Percentiles rank a stretch among this genome's conserved stretches.
Conservation (phyloP, 768 basidiomycete genomes). For the Xanthoconium purpureum region DNA sequence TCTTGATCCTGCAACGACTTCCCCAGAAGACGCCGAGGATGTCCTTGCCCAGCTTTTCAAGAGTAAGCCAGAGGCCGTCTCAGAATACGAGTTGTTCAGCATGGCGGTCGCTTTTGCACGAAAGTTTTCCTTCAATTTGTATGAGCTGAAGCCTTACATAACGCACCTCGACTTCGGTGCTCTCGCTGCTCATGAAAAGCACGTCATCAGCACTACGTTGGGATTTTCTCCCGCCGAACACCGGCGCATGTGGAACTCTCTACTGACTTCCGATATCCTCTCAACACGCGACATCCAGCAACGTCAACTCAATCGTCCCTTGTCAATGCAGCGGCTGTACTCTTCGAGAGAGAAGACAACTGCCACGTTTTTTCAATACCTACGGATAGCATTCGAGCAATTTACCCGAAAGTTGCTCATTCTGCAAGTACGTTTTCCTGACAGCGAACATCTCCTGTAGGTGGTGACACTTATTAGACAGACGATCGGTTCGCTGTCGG, state of each 20-base stretch:
- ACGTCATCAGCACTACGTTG: slow-evolving; percentile 45
- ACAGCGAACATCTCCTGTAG: no score
- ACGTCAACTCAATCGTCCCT: slow-evolving; percentile 48
- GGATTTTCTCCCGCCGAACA: slow-evolving; percentile 39
- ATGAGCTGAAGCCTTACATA: slow-evolving; percentile 39
- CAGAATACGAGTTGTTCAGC: slow-evolving; percentile 61
- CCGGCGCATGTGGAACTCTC: slow-evolving; percentile 60
- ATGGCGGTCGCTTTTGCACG: slow-evolving; percentile 46
- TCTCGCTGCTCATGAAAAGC: slow-evolving; percentile 50
- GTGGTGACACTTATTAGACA: slow-evolving; percentile 36
- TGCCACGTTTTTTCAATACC: slow-evolving; percentile 59
- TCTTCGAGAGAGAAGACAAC: slow-evolving; percentile 52
- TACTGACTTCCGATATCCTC: slow-evolving; percentile 60
- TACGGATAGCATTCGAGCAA: slow-evolving; percentile 52
- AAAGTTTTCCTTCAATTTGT: slow-evolving; percentile 41
- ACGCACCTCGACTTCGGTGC: slow-evolving; percentile 57
- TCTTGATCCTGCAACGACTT: slow-evolving; percentile 22
- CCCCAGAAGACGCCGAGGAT: slow-evolving; percentile 38
- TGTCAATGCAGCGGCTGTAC: slow-evolving; percentile 59
- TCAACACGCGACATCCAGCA: slow-evolving; percentile 48
- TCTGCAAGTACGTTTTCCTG: slow-evolving; percentile 43
- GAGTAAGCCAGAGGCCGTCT: slow-evolving; percentile 49
- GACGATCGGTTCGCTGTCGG: slow-evolving; percentile 61
- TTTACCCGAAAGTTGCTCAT: slow-evolving; percentile 58
- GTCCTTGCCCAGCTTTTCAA: slow-evolving; percentile 47